Evolutionary conservation across 371 early-diverging fungal genomes (phyloP), one percentile per base, ranked within the genome.

Genomic region (Mucor circinelloides): DNA sequence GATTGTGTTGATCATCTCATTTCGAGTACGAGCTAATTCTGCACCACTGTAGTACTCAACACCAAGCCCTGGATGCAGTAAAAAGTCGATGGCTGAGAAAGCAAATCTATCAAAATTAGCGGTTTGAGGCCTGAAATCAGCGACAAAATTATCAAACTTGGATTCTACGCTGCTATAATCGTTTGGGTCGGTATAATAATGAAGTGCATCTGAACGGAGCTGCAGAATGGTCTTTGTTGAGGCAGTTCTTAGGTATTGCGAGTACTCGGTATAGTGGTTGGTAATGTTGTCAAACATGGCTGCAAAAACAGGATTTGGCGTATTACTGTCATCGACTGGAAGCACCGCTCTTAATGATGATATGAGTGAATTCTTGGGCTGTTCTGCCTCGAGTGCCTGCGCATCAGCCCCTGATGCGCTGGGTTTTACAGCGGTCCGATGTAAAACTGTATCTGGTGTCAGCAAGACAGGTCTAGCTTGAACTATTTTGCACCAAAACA

Each of bases 201-300:
- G 0, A 19, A 58, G 38, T 1, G 25, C 34, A 19, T 38, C 21
- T 25, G 23, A 15, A 1, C 40, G n/a, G 3, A 38, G 21, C 25
- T 58, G 23, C 46, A 44, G 8, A 2, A 44, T 46, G n/a, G 19
- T 21, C 31, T 28, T 61, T 12, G 48, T 48, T 12, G 61, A 21
- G 1, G 48, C 28, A 21, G 8, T 32, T 7, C 10, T 25, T 12
- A 61, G 48, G 12, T 17, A 61, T 12, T 30, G 28, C 1, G 61
- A 61, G 28, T 46, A 61, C 9, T 28, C 12, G 3, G 30, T n/a
- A 15, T 46, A 48, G 15, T 60, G 19, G 7, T 46, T 31, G 0
- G 61, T 46, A 3, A 61, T 61, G 12, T 61, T 61, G 31, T 61
- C 30, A 61, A 61, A 31, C 48, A 61, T 61, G 30, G 27, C 48